Percentiles rank a stretch among this genome's conserved stretches.
phyloP scores from a whole-genome alignment of 2,329 filamentous ascomycete species.

The Claviceps sorghi region DNA sequence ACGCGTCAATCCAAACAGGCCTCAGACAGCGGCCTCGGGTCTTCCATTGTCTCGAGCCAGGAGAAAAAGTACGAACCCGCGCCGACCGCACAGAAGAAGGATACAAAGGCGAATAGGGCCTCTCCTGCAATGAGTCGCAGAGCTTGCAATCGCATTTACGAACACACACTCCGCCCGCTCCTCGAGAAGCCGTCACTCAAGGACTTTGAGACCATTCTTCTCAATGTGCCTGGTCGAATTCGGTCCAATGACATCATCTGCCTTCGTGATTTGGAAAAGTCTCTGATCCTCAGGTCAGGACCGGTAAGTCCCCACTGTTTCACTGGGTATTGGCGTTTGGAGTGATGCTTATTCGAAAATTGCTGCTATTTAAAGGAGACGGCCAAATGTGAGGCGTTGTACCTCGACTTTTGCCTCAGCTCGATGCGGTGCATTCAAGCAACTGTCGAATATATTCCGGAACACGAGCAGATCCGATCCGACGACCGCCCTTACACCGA shows the following conservation, averaged over 20 bases:
- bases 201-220: slow-evolving; percentile 66
- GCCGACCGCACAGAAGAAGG: slow-evolving; percentile 18
- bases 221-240: slow-evolving; percentile 66
- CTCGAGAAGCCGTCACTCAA: slow-evolving; percentile 58
- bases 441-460: slow-evolving; percentile 71
- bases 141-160: slow-evolving; percentile 64
- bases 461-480: slow-evolving; percentile 72
- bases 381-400: slow-evolving; percentile 54
- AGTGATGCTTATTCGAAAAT: slow-evolving; percentile 56
- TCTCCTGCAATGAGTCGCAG: slow-evolving; percentile 49
- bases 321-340: slow-evolving; percentile 33
- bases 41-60: slow-evolving; percentile 54
- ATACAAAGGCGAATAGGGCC: slow-evolving; percentile 18
- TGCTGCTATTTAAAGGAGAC: slow-evolving; percentile 59
- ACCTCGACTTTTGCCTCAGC: slow-evolving; percentile 78
- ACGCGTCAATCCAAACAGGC: slow-evolving; percentile 48
- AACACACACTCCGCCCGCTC: slow-evolving; percentile 65
- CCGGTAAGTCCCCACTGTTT: slow-evolving; percentile 57
- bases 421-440: slow-evolving; percentile 83
- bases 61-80: slow-evolving; percentile 35
- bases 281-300: slow-evolving; percentile 76
- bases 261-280: slow-evolving; percentile 89
- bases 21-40: slow-evolving; percentile 79
- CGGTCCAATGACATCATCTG: slow-evolving; percentile 75
- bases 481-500: slow-evolving; percentile 84